Percentiles rank a stretch among this genome's conserved stretches.
These are phyloP conservation scores for Diaporthe ampelina DNA, from an alignment of 2,329 filamentous ascomycete species.

Conservation along the genomic window DNA sequence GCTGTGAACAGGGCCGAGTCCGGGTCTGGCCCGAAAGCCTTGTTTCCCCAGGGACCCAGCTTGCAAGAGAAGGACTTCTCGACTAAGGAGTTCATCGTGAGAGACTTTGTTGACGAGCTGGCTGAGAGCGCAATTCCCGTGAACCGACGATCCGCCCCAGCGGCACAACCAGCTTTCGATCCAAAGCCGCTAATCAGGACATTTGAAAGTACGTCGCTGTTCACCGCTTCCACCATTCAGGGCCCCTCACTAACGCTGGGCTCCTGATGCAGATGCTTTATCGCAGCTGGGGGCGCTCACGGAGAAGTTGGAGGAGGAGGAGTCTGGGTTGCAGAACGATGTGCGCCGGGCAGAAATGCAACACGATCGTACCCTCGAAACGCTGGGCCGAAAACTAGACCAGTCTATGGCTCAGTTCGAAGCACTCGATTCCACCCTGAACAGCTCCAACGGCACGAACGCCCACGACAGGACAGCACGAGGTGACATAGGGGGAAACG, in stretches of 20 bases:
- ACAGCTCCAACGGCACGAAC: conserved; percentile 64
- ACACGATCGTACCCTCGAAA: conserved; percentile 91
- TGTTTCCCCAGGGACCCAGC: conserved; percentile 83
- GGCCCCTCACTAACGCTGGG: conserved; percentile 46
- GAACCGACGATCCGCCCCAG: conserved; percentile 81
- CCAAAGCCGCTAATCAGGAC: conserved; percentile 96
- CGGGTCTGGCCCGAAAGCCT: conserved; percentile 66
- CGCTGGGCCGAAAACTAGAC: conserved; percentile 89
- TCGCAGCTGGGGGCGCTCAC: conserved; percentile 78
- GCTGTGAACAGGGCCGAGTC: conserved; percentile 52
- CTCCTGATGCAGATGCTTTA: conserved; percentile 66
- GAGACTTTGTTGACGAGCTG: conserved; percentile 95
- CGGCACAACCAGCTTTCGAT: conserved; percentile 78
- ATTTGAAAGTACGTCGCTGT: conserved; percentile 77
- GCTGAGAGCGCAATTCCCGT: conserved; percentile 86
- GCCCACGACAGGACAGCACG: conserved; percentile 63
- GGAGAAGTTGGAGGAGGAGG: conserved; percentile 88
- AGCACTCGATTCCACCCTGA: conserved; percentile 86
- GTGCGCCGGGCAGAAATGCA: conserved; percentile 93
- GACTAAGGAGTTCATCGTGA: conserved; percentile 94
- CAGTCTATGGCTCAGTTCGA: conserved; percentile 94
- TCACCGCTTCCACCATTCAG: not conserved
- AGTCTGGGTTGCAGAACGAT: conserved; percentile 90
- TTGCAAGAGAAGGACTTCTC: conserved; percentile 93
- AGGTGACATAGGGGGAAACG: conserved; percentile 79